Evolutionary conservation across 1,284 basidiomycete genomes (phyloP), one percentile per base, ranked within the genome.

Genomic region (Microbotryomycetes sp.): DNA sequence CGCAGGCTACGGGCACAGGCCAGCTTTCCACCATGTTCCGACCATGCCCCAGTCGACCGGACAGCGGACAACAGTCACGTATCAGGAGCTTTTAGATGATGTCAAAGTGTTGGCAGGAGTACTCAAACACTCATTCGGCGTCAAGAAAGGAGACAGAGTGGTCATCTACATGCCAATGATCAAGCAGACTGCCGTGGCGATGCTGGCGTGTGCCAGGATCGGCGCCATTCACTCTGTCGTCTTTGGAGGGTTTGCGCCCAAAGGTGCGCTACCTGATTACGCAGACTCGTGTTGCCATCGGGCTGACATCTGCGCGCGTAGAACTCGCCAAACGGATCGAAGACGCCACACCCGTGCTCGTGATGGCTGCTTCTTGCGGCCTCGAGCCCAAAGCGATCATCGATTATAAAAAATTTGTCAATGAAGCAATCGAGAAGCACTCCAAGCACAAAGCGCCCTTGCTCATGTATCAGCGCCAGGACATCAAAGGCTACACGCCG

Each of bases 151-250:
- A 6, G 73, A 74, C 61, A 54, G 63, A 1, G 71, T 72, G 51
- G 65, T 72, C 45, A 70, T 74, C 52, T 74, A 74, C 63, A 69
- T 73, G 66, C 72, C 73, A 31, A 74, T 74, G 73, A 66, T 73
- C 5, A 64, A 67, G 46, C 72, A 73, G 47, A 70, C 73, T 5
- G 68, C 69, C 11, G 60, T 73, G 31, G 71, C 73, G 3, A 72
- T 74, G 69, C 56, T 74, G 5, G 73, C 73, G 0, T 72, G 71
- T 54, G 70, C 71, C 0, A 52, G 73, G 24, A 67, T 74, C n/a
- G 73, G 73, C 5, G 73, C 72, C 11, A 69, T 74, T 15, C 71
- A 74, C 45, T 73, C 71, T 41, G 73, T 74, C 31, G 73, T 74
- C 30, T 74, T 74, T 61, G 73, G 71, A 23, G 73, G 73, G 0